Conservation (phyloP, 2,329 filamentous ascomycete species). For the Aphanocladium album region DNA sequence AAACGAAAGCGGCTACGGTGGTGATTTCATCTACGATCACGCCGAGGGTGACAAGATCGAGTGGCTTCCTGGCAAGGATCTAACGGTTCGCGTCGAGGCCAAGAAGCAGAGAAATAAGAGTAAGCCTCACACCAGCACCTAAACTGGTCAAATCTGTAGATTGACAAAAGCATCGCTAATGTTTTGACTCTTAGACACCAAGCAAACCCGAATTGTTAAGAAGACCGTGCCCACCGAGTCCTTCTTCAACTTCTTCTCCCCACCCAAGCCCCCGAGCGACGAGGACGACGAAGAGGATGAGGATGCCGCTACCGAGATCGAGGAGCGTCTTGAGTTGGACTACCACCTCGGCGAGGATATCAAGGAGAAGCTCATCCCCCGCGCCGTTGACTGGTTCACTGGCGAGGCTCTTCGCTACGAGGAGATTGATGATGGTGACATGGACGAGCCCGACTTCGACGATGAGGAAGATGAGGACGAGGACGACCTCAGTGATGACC, state of each 20-base stretch:
- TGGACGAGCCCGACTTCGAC: constrained; percentile 76
- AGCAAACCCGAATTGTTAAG: constrained; percentile 98
- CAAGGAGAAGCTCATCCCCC: constrained; percentile 98
- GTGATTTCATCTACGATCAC: constrained; percentile 99
- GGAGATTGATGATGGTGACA: constrained; percentile 78
- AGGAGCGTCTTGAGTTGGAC: constrained; percentile 95
- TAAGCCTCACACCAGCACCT: constrained; percentile 39
- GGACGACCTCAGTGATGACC: constrained; percentile 75
- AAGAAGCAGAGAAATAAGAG: constrained; percentile 99
- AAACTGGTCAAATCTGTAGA: not conserved
- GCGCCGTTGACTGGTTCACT: constrained; percentile 99
- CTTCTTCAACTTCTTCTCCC: constrained; percentile 99
- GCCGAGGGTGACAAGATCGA: constrained; percentile 97
- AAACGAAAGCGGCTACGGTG: constrained; percentile 96
- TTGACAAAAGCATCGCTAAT: not conserved
- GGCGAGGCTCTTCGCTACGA: constrained; percentile 96
- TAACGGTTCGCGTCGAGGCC: constrained; percentile 92
- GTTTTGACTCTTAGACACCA: constrained; percentile 66
- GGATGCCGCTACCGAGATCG: constrained; percentile 81
- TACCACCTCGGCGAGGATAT: constrained; percentile 99
- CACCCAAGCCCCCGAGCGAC: constrained; percentile 76
- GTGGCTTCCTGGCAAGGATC: constrained; percentile 88
- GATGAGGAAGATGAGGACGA: constrained; percentile 94
- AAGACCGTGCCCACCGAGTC: constrained; percentile 98
- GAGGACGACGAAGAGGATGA: constrained; percentile 63